A percentile compares a stretch with the other conserved stretches of the same genome.
phyloP scores from a whole-genome alignment of 768 basidiomycete species.

The Neoboletus brunneissimus region DNA sequence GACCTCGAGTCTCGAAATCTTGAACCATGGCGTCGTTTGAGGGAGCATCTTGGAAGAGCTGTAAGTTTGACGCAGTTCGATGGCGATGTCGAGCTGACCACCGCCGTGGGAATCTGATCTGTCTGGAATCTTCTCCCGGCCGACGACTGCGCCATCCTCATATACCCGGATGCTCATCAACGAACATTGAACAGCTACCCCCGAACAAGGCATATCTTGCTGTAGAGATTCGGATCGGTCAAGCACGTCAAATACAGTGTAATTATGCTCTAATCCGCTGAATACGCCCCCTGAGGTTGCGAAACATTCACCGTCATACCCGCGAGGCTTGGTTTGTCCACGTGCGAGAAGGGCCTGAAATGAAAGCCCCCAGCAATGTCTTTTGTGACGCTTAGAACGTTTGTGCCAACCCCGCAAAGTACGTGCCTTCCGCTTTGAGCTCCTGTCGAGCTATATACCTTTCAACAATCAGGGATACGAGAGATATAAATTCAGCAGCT shows the following conservation, averaged over 20 bases:
- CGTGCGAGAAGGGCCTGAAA: not conserved
- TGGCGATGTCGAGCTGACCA: not conserved
- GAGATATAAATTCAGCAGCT: constrained; percentile 14
- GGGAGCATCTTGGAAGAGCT: constrained; percentile 41
- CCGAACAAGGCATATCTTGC: too few species aligned
- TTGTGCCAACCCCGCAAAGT: not conserved
- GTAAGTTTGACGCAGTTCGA: not conserved
- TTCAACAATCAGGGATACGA: constrained; percentile 1
- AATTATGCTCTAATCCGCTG: too few species aligned
- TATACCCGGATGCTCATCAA: too few species aligned
- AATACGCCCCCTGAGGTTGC: not conserved
- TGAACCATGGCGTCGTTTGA: constrained; percentile 52
- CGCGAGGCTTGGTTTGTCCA: constrained; percentile 2
- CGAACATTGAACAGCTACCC: not conserved
- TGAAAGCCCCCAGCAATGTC: not conserved
- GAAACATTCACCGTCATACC: not conserved
- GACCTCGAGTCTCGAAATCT: constrained; percentile 61
- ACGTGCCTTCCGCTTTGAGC: constrained; percentile 10
- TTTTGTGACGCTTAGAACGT: constrained; percentile 4
- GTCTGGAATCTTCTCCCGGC: too few species aligned
- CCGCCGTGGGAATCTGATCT: not conserved
- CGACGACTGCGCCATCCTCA: not conserved
- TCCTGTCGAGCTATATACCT: not conserved
- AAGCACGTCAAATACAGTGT: not conserved
- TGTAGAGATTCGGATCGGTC: too few species aligned